Evolutionary conservation across 139 green algal genomes (phyloP), one percentile per base, ranked within the genome.

Genomic region (Chlamydomonas sphaeroides): DNA sequence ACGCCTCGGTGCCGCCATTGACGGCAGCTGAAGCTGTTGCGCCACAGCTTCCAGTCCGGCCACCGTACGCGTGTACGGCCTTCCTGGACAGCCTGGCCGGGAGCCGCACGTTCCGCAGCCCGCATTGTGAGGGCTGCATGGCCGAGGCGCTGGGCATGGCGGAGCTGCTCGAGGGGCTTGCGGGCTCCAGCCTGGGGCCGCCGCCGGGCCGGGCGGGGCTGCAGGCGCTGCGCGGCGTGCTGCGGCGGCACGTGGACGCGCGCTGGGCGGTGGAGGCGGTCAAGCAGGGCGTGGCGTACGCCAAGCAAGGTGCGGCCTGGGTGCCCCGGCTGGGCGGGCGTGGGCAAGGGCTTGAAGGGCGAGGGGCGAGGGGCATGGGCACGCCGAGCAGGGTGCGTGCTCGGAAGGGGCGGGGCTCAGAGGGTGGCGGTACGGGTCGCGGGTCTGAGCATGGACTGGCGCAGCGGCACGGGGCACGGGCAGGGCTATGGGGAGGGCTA

Each of bases 221-320:
- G 66, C 51, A 84, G 49, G 65, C 28, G 17, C 69, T 86, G 23
- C 69, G 80, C 20, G 20, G 48, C 33, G 25, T 66, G 33, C 26
- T 88, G 4, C 69, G 61, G 74, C 49, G 71, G 33, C 76, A 75
- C 28, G 83, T 89, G 23, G 75, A 89, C 56, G 36, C 45, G 10
- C 78, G 72, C 11, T 90, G 86, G 86, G 81, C 86, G 59, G 38
- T 80, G 32, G 83, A 90, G 68, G 83, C 83, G 1, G 66, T 90
- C 1, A 41, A 73, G 48, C 72, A 84, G 35, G 86, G 86, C 10
- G 86, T 88, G 53, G 78, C 28, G 6, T 33, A n/a, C 41, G 86
- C 86, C 10, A 88, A 86, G 36, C 36, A 72, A 51, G 86, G 86
- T 87, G 17, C 0, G 72, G n/a, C 7, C 5, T 30, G 49, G 26